These are phyloP conservation scores for Pichiaceae sp. DNA, from an alignment of 1,139 yeast species.

Conservation along the genomic window DNA sequence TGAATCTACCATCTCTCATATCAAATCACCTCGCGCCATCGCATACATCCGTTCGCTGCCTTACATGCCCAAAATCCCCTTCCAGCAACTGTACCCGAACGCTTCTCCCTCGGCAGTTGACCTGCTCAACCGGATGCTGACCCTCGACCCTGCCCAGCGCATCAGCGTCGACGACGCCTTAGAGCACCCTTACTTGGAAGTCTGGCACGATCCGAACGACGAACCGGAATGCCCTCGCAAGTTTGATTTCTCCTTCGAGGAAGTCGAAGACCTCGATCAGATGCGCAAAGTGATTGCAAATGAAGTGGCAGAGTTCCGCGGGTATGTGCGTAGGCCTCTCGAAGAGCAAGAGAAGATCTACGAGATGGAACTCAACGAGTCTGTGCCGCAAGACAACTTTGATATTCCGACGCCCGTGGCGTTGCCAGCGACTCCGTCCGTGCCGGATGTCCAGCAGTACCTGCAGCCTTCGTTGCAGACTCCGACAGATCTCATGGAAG, in stretches of 20 bases:
- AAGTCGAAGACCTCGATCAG: constrained; percentile 67
- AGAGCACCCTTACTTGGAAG: constrained; percentile 77
- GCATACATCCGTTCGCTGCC: constrained; percentile 86
- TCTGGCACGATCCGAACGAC: constrained; percentile 96
- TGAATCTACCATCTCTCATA: constrained; percentile 71
- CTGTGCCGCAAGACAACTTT: constrained; percentile 13
- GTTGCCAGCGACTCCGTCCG: constrained; percentile 15
- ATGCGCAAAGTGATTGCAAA: constrained; percentile 74
- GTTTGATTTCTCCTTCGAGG: constrained; percentile 88
- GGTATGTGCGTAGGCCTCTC: constrained; percentile 69
- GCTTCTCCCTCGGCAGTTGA: constrained; percentile 88
- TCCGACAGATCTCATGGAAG: constrained; percentile 22
- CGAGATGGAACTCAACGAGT: constrained; percentile 17
- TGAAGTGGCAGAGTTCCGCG: constrained; percentile 76
- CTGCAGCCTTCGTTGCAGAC: constrained; percentile 12
- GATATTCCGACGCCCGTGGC: constrained; percentile 10
- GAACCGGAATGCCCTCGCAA: constrained; percentile 81
- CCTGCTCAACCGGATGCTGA: constrained; percentile 70
- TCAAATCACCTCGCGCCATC: constrained; percentile 86
- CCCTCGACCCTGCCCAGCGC: constrained; percentile 80
- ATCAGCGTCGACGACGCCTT: constrained; percentile 86
- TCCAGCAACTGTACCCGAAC: constrained; percentile 60
- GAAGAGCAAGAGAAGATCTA: constrained; percentile 49
- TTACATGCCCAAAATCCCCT: constrained; percentile 75
- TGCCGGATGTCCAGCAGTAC: constrained; percentile 9